A percentile compares a stretch with the other conserved stretches of the same genome.
Conservation (phyloP, 495 filamentous ascomycete species). For the Lasiosphaeris hirsuta region DNA sequence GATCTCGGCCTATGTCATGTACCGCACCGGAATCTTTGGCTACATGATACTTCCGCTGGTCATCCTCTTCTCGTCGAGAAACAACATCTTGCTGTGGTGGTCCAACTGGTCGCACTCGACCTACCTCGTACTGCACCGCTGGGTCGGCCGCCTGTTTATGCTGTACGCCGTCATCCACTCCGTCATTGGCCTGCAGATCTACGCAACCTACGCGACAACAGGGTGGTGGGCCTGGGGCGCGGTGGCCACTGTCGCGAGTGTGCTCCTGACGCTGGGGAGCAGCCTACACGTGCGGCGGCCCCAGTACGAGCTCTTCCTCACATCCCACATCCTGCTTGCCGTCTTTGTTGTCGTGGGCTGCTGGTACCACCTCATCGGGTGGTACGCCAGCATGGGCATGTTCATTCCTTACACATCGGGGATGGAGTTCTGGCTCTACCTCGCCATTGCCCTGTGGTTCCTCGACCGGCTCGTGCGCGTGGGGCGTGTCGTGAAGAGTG, state of each 20-base stretch:
- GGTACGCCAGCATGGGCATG: too few relatives aligned
- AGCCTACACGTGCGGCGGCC: conserved; percentile 17
- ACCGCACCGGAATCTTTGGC: conserved; percentile 36
- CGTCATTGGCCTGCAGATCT: conserved; percentile 21
- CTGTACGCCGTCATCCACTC: conserved; percentile 40
- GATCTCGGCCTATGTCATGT: conserved; percentile 33
- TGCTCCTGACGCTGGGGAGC: conserved; percentile 19
- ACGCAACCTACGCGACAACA: conserved; percentile 3
- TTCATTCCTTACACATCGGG: too few relatives aligned
- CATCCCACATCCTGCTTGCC: conserved; percentile 21
- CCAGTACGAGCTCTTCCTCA: conserved; percentile 30
- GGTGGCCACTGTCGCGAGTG: conserved; percentile 24
- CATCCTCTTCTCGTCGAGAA: conserved; percentile 38
- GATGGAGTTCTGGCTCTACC: conserved; percentile 42
- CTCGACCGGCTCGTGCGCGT: conserved; percentile 37
- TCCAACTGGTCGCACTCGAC: conserved; percentile 48
- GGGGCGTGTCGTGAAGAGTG: conserved; percentile 28
- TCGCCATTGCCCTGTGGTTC: conserved; percentile 36
- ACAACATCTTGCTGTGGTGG: conserved; percentile 46
- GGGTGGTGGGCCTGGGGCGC: conserved; percentile 38
- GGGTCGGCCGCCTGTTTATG: conserved; percentile 40
- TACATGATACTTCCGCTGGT: conserved; percentile 31
- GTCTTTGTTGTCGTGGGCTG: conserved; percentile 29
- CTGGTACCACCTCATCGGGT: conserved; percentile 32
- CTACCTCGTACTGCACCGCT: conserved; percentile 46